Base-by-base conservation (phyloP, 129 eudicot genomes). In the Centella asiatica region DNA sequence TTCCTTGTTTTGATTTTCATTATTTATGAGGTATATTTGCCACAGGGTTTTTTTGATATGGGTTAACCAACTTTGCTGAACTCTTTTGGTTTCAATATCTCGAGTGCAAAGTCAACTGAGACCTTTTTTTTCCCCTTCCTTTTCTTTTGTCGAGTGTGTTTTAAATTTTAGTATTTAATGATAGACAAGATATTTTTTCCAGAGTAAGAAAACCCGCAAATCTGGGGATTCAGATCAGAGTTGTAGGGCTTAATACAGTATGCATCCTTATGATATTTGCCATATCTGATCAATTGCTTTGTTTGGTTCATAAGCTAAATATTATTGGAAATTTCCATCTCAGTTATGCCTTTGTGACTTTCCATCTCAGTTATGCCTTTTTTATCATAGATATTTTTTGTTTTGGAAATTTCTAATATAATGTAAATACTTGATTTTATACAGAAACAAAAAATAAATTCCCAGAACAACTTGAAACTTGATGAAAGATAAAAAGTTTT, bases 1-100 rank as follows among this genome's bases (percentile, higher is more conserved):
- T 18, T 8, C 62, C 62, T 57, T 57, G 1, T 57, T n/a, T 56
- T 31, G 9, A 26, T 54, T 54, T 15, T 54, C n/a, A n/a, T n/a
- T n/a, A n/a, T n/a, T n/a, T n/a, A n/a, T n/a, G n/a, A n/a, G n/a
- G n/a, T n/a, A n/a, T n/a, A n/a, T n/a, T n/a, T n/a, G n/a, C n/a
- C n/a, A n/a, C n/a, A n/a, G 0, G 15, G 42, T 11, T 11, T 42
- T 42, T 42, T 12, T 42, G 18, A 57, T 57, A 5, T 19, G 45
- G 24, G 28, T 6, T 28, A 26, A 18, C 7, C 29, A 6, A 20
- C 25, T 15, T n/a, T 55, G 39, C 6, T 55, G 40, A 17, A 55
- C 40, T 29, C 24, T 7, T 29, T 15, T n/a, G n/a, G n/a, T n/a
- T n/a, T n/a, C n/a, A n/a, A n/a, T n/a, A n/a, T n/a, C n/a, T n/a